Percentiles rank a stretch among this genome's conserved stretches.
Conservation (phyloP, 2,329 filamentous ascomycete species). For the Aureobasidium uvarum region DNA sequence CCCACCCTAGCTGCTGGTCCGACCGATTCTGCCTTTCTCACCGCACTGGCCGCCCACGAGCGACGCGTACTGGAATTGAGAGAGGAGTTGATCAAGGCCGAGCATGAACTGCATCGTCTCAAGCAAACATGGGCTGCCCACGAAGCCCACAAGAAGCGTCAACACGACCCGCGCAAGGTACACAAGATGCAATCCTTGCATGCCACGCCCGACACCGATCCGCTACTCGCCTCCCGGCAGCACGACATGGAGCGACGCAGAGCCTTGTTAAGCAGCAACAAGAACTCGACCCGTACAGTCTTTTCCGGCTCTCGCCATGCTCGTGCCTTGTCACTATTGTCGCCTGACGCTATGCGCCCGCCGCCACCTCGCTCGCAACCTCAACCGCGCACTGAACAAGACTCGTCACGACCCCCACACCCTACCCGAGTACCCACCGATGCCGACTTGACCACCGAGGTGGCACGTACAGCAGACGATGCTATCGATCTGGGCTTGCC, state of each 20-base stretch:
- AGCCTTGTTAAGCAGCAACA: conserved; percentile 57
- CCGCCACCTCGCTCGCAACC: conserved; percentile 18
- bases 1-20: conserved; percentile 52
- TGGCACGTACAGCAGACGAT: conserved; percentile 39
- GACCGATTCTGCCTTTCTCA: conserved; percentile 62
- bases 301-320: conserved; percentile 64
- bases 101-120: conserved; percentile 69
- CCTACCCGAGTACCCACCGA: conserved; percentile 24
- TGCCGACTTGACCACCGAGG: conserved; percentile 32
- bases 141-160: conserved; percentile 71
- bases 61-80: conserved; percentile 83
- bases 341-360: conserved; percentile 49
- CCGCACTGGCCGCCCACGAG: conserved; percentile 88
- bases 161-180: conserved; percentile 58
- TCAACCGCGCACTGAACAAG: not conserved
- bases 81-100: conserved; percentile 83
- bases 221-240: conserved; percentile 32
- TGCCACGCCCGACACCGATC: conserved; percentile 33
- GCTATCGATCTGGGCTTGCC: conserved; percentile 35
- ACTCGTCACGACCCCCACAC: conserved; percentile 12
- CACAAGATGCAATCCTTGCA: conserved; percentile 60
- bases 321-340: conserved; percentile 76
- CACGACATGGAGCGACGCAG: conserved; percentile 72
- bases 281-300: conserved; percentile 52
- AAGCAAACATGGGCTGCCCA: conserved; percentile 81